Evolutionary conservation across 305 asterid genomes (phyloP).

Genomic region (Caryopteris hybrid): DNA sequence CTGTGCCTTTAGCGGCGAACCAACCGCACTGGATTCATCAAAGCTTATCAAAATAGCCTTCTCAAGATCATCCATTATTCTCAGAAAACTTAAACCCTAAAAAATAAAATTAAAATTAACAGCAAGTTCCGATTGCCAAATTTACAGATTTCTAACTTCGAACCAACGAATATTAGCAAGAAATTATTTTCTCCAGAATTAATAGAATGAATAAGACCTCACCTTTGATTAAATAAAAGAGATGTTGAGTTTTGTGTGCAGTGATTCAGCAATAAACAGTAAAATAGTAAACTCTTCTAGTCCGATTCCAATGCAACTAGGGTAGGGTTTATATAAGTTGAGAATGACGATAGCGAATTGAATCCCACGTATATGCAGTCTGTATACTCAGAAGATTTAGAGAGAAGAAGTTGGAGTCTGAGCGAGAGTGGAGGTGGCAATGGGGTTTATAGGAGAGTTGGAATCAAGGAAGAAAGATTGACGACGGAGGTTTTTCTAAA

Average conservation of each 20-base stretch:
- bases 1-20: constrained; percentile 58
- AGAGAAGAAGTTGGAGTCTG: too few species aligned
- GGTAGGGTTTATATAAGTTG: constrained; percentile 25
- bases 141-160: constrained; percentile 15
- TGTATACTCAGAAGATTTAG: neutral
- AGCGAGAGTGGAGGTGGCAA: constrained; percentile 11
- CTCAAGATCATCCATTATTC: constrained; percentile 87
- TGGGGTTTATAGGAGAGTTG: constrained; percentile 19
- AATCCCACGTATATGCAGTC: neutral
- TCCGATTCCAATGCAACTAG: constrained; percentile 19
- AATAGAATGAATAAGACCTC: constrained; percentile 19
- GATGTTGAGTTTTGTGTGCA: constrained; percentile 11
- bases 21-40: constrained; percentile 73
- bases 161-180: neutral
- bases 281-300: neutral
- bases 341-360: neutral
- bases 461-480: neutral
- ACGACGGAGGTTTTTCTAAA: constrained; percentile 14
- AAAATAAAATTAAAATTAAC: neutral
- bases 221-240: constrained; percentile 23
- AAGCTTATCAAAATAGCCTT: constrained; percentile 85
- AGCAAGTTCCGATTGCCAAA: constrained; percentile 12
- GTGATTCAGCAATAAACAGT: constrained; percentile 20
- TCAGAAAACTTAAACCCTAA: constrained; percentile 32
- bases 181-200: constrained; percentile 8